Conservation (phyloP, 2,329 filamentous ascomycete species). For the Penicillium occitanis region DNA sequence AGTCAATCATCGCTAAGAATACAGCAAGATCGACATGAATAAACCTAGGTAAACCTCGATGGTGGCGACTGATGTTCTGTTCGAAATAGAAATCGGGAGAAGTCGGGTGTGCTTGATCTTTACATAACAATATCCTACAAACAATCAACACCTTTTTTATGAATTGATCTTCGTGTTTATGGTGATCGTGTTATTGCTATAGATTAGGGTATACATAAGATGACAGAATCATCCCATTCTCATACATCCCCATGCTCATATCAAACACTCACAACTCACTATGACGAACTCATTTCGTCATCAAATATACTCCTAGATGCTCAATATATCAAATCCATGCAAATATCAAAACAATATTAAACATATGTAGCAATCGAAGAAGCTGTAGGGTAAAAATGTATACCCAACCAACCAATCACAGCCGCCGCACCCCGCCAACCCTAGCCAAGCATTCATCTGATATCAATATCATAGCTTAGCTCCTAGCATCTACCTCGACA, state of each 20-base stretch:
- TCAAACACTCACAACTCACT: too few species aligned
- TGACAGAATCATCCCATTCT: not conserved
- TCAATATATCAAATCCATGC: too few species aligned
- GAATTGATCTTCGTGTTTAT: not conserved
- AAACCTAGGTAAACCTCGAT: not conserved
- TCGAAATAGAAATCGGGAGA: not conserved
- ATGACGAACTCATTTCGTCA: not conserved
- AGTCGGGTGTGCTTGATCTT: not conserved
- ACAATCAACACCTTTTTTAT: too few species aligned
- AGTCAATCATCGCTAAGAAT: not conserved
- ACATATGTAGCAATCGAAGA: not conserved
- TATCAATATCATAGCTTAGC: conserved; percentile 2
- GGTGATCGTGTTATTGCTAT: not conserved
- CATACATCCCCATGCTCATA: not conserved
- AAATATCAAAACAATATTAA: not conserved
- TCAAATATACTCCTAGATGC: too few species aligned
- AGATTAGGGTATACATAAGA: not conserved
- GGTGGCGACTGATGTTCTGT: not conserved
- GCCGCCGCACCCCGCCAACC: not conserved
- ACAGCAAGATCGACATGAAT: not conserved
- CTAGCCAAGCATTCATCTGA: not conserved
- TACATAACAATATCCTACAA: not conserved
- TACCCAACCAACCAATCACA: conserved; percentile 2
- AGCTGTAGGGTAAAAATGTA: not conserved
- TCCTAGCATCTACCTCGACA: not conserved